phyloP scores from a whole-genome alignment of 2,329 filamentous ascomycete species.

The Triangularia verruculosa region DNA sequence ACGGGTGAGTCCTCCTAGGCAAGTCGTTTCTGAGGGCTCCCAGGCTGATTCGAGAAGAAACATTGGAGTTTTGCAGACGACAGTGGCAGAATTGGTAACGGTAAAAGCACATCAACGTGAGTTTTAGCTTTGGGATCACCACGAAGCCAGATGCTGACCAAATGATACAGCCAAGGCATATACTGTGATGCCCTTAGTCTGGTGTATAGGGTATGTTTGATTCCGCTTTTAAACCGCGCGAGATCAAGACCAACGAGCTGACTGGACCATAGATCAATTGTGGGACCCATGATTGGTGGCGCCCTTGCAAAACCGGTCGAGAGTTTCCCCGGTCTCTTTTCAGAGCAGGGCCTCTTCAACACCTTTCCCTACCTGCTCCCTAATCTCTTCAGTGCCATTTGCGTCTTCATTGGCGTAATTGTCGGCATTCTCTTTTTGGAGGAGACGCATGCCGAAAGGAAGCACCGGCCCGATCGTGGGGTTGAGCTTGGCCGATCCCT shows the following conservation, averaged over 20 bases:
- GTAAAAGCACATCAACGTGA: conserved; percentile 88
- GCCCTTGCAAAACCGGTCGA: conserved; percentile 82
- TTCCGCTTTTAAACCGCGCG: background rate
- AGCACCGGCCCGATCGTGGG: conserved; percentile 70
- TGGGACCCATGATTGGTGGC: conserved; percentile 89
- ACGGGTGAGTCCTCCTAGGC: conserved; percentile 63
- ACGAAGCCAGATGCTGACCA: conserved; percentile 9
- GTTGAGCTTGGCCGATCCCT: conserved; percentile 74
- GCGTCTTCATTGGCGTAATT: conserved; percentile 71
- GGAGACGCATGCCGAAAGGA: conserved; percentile 86
- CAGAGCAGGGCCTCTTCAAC: conserved; percentile 74
- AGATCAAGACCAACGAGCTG: conserved; percentile 5
- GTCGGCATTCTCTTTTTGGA: conserved; percentile 85
- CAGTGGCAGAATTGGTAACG: conserved; percentile 88
- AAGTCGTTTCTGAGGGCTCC: background rate
- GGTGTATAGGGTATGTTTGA: conserved; percentile 78
- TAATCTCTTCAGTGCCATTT: conserved; percentile 82
- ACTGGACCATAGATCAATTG: conserved; percentile 64
- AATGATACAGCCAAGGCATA: conserved; percentile 71
- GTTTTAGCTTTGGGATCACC: conserved; percentile 34
- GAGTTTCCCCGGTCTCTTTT: conserved; percentile 74
- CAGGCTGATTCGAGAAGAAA: conserved; percentile 55
- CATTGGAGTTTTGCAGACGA: conserved; percentile 92
- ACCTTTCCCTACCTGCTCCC: conserved; percentile 85
- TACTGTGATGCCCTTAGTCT: conserved; percentile 96